Evolutionary conservation across 2,329 filamentous ascomycete species (phyloP).

Genomic region (Verticillium dahliae): DNA sequence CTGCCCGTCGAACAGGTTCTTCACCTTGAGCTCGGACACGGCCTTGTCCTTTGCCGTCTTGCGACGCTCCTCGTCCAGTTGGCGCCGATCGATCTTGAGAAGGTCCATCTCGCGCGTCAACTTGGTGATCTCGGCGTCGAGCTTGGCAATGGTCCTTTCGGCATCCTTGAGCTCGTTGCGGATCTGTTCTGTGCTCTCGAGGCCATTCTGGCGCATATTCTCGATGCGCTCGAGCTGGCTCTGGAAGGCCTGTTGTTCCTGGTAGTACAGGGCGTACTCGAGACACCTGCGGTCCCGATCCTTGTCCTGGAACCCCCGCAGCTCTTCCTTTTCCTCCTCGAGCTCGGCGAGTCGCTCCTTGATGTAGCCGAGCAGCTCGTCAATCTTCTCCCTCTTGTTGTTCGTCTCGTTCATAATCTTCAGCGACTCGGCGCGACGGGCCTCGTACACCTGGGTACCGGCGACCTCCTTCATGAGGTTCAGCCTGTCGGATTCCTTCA

Average conservation of each 20-base stretch:
- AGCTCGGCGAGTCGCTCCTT: slow-evolving; percentile 82
- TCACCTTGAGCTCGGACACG: slow-evolving; percentile 79
- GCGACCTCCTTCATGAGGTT: slow-evolving; percentile 96
- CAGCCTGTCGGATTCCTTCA: slow-evolving; percentile 91
- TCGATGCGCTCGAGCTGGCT: slow-evolving; percentile 78
- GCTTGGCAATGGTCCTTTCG: slow-evolving; percentile 69
- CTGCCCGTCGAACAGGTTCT: slow-evolving; percentile 76
- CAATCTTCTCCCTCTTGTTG: slow-evolving; percentile 90
- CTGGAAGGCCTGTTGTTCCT: slow-evolving; percentile 75
- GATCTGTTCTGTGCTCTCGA: slow-evolving; percentile 78
- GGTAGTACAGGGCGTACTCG: slow-evolving; percentile 90
- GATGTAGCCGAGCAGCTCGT: slow-evolving; percentile 86
- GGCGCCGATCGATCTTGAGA: slow-evolving; percentile 73
- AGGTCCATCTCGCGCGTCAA: slow-evolving; percentile 79
- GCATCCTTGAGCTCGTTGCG: slow-evolving; percentile 69
- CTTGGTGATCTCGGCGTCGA: slow-evolving; percentile 74
- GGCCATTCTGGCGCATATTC: slow-evolving; percentile 70
- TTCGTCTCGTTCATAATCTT: slow-evolving; percentile 98
- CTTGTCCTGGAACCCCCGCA: slow-evolving; percentile 89
- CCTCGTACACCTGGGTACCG: slow-evolving; percentile 94
- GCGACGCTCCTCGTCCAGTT: slow-evolving; percentile 84
- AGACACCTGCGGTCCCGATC: slow-evolving; percentile 87
- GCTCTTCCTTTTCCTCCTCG: slow-evolving; percentile 94
- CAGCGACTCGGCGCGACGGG: slow-evolving; percentile 79
- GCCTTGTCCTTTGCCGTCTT: slow-evolving; percentile 75